These are phyloP conservation scores for Onygenales sp. DNA, from an alignment of 2,329 filamentous ascomycete genomes.

Conservation along the genomic window DNA sequence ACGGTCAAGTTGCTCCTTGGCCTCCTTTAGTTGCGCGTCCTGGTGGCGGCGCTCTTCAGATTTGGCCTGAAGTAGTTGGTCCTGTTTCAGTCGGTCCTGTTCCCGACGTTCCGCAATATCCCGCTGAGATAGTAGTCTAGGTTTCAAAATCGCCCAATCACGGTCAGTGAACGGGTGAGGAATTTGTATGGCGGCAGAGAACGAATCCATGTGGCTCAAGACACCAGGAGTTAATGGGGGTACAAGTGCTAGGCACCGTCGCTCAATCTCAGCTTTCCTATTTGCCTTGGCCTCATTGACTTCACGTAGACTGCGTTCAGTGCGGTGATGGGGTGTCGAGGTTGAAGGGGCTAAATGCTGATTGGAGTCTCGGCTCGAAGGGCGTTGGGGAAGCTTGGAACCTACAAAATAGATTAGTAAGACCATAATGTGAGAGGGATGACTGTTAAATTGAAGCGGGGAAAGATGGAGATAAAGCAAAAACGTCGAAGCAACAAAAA, in stretches of 20 bases:
- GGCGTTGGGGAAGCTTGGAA: constrained; percentile 7
- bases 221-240: constrained; percentile 56
- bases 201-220: constrained; percentile 61
- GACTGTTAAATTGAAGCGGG: no score
- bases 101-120: constrained; percentile 52
- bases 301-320: constrained; percentile 51
- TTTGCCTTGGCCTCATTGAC: constrained; percentile 54
- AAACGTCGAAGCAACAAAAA: background rate
- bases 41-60: constrained; percentile 38
- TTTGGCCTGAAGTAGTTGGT: constrained; percentile 36
- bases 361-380: constrained; percentile 3
- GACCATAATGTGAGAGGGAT: background rate
- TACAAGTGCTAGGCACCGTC: constrained; percentile 54
- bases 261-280: constrained; percentile 62
- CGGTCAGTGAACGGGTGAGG: constrained; percentile 57
- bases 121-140: constrained; percentile 57
- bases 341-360: constrained; percentile 1
- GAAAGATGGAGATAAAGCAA: background rate
- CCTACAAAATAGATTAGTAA: constrained; percentile 3
- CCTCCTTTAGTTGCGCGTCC: constrained; percentile 41
- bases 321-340: constrained; percentile 11
- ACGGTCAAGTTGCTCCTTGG: constrained; percentile 52
- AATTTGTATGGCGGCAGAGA: constrained; percentile 63
- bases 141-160: constrained; percentile 60
- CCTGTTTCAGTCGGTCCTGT: constrained; percentile 40